Conservation (phyloP, 139 green algal species). For the Trebouxia sp. region DNA sequence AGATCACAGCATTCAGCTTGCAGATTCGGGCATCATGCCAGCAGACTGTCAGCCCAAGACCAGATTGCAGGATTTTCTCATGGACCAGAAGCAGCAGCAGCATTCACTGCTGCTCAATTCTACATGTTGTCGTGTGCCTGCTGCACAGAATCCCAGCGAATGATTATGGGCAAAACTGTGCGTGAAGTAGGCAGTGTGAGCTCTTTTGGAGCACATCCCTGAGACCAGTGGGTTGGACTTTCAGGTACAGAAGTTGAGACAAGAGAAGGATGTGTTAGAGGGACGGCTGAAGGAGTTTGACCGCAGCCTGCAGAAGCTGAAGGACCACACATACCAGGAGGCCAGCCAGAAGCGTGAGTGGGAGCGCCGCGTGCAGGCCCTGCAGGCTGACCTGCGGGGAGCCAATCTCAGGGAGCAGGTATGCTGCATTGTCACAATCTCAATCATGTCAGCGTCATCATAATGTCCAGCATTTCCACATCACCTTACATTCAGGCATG, state of each 20-base stretch:
- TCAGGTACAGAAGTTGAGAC: slow-evolving; percentile 10
- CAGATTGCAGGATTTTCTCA: background rate
- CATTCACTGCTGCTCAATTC: too few relatives aligned
- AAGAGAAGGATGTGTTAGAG: slow-evolving; percentile 31
- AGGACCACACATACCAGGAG: slow-evolving; percentile 34
- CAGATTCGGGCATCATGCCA: too few relatives aligned
- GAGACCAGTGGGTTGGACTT: too few relatives aligned
- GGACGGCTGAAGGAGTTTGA: slow-evolving; percentile 29
- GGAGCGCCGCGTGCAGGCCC: background rate
- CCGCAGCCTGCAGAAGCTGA: slow-evolving; percentile 34
- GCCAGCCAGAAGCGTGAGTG: slow-evolving; percentile 26
- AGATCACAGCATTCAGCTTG: too few relatives aligned
- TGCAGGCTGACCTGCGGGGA: slow-evolving; percentile 18
- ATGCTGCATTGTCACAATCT: background rate
- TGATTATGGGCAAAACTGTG: background rate
- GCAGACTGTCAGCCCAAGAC: too few relatives aligned
- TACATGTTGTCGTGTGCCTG: background rate
- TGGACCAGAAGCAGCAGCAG: too few relatives aligned
- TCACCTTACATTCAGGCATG: background rate
- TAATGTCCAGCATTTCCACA: background rate
- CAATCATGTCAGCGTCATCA: background rate
- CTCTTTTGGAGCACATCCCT: too few relatives aligned
- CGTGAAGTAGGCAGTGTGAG: background rate
- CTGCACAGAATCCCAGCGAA: background rate
- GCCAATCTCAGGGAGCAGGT: slow-evolving; percentile 21